A percentile compares a stretch with the other conserved stretches of the same genome.
Evolutionary conservation across 2,329 filamentous ascomycete genomes (phyloP).

Genomic region (Fusarium metavorans): DNA sequence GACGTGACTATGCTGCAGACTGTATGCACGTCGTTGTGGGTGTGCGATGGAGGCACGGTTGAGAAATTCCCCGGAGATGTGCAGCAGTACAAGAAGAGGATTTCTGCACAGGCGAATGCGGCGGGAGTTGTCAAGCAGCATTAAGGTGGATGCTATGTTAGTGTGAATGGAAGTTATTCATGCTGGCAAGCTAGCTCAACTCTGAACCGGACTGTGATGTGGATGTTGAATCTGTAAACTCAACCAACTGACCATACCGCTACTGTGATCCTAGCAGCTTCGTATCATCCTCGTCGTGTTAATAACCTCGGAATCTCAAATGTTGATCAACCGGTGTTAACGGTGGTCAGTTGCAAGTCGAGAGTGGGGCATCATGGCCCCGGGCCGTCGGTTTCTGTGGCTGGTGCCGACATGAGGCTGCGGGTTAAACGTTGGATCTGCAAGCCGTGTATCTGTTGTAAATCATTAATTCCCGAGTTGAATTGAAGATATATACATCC

Average conservation of each 20-base stretch:
- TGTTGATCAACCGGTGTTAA: slow-evolving; percentile 33
- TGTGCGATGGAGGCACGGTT: slow-evolving; percentile 93
- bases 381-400: slow-evolving; percentile 32
- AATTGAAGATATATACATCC: neutral
- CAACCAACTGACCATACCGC: neutral
- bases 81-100: slow-evolving; percentile 97
- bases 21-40: slow-evolving; percentile 95
- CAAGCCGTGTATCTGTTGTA: neutral
- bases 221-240: neutral
- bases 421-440: neutral
- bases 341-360: slow-evolving; percentile 28
- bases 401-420: slow-evolving; percentile 16
- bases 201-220: neutral
- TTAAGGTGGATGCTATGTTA: slow-evolving; percentile 44
- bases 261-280: neutral
- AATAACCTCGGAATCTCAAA: neutral
- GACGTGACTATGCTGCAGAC: slow-evolving; percentile 99
- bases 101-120: slow-evolving; percentile 87
- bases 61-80: slow-evolving; percentile 97
- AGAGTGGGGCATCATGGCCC: slow-evolving; percentile 23
- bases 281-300: neutral
- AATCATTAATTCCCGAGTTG: neutral
- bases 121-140: slow-evolving; percentile 84
- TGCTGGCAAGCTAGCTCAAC: neutral
- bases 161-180: neutral